These are phyloP conservation scores for Beauveria australis DNA, from an alignment of 2,329 filamentous ascomycete genomes.

Conservation along the genomic window DNA sequence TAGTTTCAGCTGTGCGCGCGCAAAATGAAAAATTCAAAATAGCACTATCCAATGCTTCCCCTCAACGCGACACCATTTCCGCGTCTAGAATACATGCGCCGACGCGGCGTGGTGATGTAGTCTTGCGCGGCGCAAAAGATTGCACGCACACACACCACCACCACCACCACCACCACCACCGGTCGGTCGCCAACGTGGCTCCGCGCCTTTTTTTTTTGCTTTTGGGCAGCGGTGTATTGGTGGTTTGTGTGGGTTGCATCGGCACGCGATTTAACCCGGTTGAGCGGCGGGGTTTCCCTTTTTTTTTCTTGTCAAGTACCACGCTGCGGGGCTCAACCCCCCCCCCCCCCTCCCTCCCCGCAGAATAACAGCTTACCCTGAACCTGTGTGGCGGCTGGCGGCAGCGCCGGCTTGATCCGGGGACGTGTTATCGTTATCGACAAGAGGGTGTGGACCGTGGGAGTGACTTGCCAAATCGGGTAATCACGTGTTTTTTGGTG, in stretches of 20 bases:
- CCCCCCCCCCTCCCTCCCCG: neutral
- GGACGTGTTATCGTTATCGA: slow-evolving; percentile 10
- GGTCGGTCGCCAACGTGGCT: neutral
- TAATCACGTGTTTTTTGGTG: slow-evolving; percentile 1
- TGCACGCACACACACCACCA: neutral
- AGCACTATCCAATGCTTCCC: neutral
- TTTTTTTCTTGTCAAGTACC: neutral
- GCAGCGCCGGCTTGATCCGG: slow-evolving; percentile 6
- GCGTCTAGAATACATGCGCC: neutral
- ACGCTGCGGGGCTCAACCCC: neutral
- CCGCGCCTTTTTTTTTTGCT: too few relatives aligned
- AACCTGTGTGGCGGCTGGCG: neutral
- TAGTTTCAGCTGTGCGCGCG: neutral
- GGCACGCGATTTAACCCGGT: slow-evolving; percentile 5
- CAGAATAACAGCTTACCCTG: neutral
- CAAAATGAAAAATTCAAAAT: neutral
- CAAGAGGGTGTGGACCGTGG: neutral
- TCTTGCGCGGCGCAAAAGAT: slow-evolving; percentile 1
- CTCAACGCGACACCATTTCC: neutral
- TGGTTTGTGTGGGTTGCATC: neutral
- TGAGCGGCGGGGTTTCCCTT: neutral
- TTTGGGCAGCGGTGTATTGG: too few relatives aligned
- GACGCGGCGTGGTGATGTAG: neutral
- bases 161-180: neutral
- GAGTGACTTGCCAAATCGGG: neutral